phyloP scores from a whole-genome alignment of 208 protist genomes.

The Phytomonas serpens region DNA sequence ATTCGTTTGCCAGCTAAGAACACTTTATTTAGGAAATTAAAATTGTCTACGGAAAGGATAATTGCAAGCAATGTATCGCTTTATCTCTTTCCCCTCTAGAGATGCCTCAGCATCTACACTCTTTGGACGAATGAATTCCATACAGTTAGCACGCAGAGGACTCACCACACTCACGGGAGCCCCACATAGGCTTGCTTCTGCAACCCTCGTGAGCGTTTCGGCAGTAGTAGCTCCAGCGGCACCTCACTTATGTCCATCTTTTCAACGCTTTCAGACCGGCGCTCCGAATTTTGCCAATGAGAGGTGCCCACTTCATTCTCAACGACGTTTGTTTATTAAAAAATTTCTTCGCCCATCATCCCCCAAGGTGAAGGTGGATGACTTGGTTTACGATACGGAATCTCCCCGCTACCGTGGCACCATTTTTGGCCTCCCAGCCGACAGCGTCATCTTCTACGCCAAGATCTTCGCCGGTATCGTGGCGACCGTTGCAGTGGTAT shows the following conservation, averaged over 20 bases:
- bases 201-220: neutral
- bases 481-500: conserved; percentile 27
- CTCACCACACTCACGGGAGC: neutral
- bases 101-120: neutral
- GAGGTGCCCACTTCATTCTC: conserved; percentile 2
- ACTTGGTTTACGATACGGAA: conserved; percentile 67
- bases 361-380: conserved; percentile 56
- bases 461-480: conserved; percentile 42
- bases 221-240: neutral
- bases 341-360: conserved; percentile 21
- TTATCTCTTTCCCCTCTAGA: neutral
- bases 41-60: neutral
- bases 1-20: neutral
- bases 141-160: neutral
- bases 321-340: conserved; percentile 30
- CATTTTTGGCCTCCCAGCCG: conserved; percentile 70
- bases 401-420: conserved; percentile 55
- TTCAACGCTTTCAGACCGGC: neutral
- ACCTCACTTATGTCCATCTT: neutral
- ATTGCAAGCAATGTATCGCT: neutral
- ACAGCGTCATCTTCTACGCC: conserved; percentile 74
- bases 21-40: neutral
- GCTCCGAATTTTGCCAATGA: neutral
- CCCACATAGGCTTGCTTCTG: neutral
- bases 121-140: neutral